These are phyloP conservation scores for Ceratocystis lukuohia DNA, from an alignment of 2,329 filamentous ascomycete genomes.

Conservation along the genomic window DNA sequence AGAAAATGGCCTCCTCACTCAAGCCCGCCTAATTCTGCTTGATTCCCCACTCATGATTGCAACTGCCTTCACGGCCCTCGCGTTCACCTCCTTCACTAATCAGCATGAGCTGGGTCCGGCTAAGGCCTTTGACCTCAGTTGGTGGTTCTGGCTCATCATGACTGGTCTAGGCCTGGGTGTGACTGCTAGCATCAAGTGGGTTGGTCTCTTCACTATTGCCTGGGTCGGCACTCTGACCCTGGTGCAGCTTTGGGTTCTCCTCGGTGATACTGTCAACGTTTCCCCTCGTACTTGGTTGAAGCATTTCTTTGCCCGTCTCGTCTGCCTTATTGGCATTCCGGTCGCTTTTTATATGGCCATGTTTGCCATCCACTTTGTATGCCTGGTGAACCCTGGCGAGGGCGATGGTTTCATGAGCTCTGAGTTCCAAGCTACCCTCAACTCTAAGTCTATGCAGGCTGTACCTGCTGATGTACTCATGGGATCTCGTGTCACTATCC, in stretches of 20 bases:
- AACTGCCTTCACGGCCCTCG: constrained; percentile 78
- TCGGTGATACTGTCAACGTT: constrained; percentile 78
- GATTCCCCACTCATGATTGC: constrained; percentile 90
- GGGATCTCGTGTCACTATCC: constrained; percentile 72
- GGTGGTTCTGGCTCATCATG: constrained; percentile 95
- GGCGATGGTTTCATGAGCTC: constrained; percentile 99
- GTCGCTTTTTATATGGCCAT: constrained; percentile 85
- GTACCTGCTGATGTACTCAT: constrained; percentile 84
- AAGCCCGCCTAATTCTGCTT: constrained; percentile 88
- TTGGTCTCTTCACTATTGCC: constrained; percentile 94
- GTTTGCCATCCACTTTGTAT: constrained; percentile 94
- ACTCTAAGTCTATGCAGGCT: constrained; percentile 92
- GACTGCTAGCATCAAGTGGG: constrained; percentile 96
- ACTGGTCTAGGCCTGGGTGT: constrained; percentile 80
- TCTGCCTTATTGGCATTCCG: constrained; percentile 85
- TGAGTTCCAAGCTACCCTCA: constrained; percentile 94
- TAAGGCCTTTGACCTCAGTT: constrained; percentile 74
- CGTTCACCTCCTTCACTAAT: constrained; percentile 89
- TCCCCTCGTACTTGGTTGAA: constrained; percentile 79
- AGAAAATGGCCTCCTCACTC: constrained; percentile 94
- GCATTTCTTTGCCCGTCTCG: constrained; percentile 79
- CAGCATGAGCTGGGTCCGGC: constrained; percentile 86
- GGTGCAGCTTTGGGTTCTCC: constrained; percentile 86
- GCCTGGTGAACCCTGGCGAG: constrained; percentile 85
- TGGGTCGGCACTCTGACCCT: constrained; percentile 90